Percentiles rank a stretch among this genome's conserved stretches.
Conservation (phyloP, 108 stramenopile genomes). For the Craspedostauros australis region DNA sequence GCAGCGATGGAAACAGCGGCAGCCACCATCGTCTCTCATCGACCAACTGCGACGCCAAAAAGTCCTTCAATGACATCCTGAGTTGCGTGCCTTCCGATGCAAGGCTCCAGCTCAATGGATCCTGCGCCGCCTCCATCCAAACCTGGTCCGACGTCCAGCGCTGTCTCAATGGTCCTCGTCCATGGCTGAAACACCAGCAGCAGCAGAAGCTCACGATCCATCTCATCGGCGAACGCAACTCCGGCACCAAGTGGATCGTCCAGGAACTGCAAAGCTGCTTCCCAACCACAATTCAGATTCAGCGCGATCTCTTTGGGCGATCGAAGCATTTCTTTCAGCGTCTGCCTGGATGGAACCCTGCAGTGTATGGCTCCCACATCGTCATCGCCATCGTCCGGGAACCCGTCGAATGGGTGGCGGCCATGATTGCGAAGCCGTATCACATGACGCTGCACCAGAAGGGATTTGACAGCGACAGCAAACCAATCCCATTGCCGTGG, state of each 20-base stretch:
- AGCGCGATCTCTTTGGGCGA: conserved; percentile 5
- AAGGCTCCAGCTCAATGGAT: too few species aligned
- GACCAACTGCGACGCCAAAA: too few species aligned
- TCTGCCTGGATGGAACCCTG: not conserved
- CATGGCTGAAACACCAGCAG: too few species aligned
- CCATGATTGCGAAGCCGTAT: conserved; percentile 31
- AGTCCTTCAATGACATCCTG: too few species aligned
- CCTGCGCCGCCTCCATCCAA: too few species aligned
- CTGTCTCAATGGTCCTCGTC: too few species aligned
- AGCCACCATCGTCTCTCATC: too few species aligned
- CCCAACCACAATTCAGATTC: conserved; percentile 2
- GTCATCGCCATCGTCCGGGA: conserved; percentile 52
- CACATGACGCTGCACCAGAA: conserved; percentile 6
- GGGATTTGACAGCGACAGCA: not conserved
- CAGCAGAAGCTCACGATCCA: conserved; percentile 17
- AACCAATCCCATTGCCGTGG: not conserved
- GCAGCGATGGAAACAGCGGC: too few species aligned
- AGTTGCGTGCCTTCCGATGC: too few species aligned
- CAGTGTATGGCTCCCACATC: conserved; percentile 27
- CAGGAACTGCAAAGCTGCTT: conserved; percentile 13
- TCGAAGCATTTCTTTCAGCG: conserved; percentile 26
- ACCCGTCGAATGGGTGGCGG: conserved; percentile 39
- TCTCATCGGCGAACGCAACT: conserved; percentile 38
- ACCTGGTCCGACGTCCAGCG: too few species aligned
- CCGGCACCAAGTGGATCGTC: conserved; percentile 46